Base-by-base conservation (phyloP, 768 basidiomycete species). In the Psilocybe subaeruginosa region DNA sequence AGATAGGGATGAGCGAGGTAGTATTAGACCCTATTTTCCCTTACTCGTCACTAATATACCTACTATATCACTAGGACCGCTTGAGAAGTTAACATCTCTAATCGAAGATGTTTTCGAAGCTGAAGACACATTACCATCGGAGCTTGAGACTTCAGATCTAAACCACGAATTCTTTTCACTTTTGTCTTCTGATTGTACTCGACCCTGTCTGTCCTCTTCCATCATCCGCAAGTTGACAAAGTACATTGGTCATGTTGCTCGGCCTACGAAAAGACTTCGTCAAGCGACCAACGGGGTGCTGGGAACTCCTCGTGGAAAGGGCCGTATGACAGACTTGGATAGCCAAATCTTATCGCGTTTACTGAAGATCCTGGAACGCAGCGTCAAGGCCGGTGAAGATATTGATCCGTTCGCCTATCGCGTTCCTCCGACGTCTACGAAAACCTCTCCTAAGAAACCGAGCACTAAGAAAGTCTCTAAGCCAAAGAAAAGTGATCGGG, bases 41-140 rank as follows among this genome's bases (percentile, higher is more conserved):
- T 48, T 12, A 31, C 3, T 2, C 29, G 31, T 47, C 17, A 43
- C 45, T 55, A 30, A 35, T 41, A 55, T 29, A 57, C 43, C 27
- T 54, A 23, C 54, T 56, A 58, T 65, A 60, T 30, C 49, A 62
- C 12, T 50, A 89, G 90, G 74, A 1, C 89, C 91, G 0, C 73
- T 91, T 3, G 90, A 95, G 68, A 96, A 92, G 71, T 79, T 99
- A 8, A 79, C 78, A 0, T 85, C 86, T 2, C 75, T 93, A 16
- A 77, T 97, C 0, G 92, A 95, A 64, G 94, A 97, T 56, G 82
- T 97, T 14, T 91, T 97, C 65, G 92, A 95, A 68, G 92, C 93
- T 0, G 93, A 98, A 70, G 97, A 87, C 58, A 65, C 69, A 12
- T 59, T 78, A 3, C 73, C 76, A 6, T 62, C 73, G 23, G 76